Evolutionary conservation across 306 rosid genomes (phyloP), one percentile per base, ranked within the genome.

Genomic region (Lathyrus tuberosus): DNA sequence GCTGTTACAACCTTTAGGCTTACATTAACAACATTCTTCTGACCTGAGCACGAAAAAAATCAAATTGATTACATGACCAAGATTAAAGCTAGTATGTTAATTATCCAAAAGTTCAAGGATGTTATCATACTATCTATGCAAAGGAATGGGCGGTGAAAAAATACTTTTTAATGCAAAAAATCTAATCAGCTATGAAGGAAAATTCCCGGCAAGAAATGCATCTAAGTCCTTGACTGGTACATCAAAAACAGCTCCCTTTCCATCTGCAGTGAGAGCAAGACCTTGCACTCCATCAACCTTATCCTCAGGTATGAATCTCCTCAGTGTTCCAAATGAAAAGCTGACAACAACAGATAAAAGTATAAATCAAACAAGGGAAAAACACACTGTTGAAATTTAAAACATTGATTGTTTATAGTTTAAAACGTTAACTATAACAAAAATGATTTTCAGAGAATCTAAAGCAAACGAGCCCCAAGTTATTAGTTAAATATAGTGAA

Each of bases 161-260:
- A 37, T 4, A 13, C 5, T 9, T 37, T 52, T 62, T 10, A 42
- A 54, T 10, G 35, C 52, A 1, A 20, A 69, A 38, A 47, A 54
- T 14, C 14, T 16, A 44, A 20, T 24, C 28, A 62, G 40, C 47
- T 18, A 46, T 18, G 2, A 43, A 41, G 40, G 6, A 48, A 47
- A 47, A 41, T 0, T 85, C 90, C 98, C 96, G 9, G 79, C 26
- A 62, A 93, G 86, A 77, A 70, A 93, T 20, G 74, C 1, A 64
- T 90, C 89, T 37, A 88, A 47, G 71, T 93, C 96, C 22, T 85
- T 87, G 59, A 87, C 86, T 24, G 89, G 75, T 12, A 93, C 96
- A 76, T 93, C 98, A 60, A 93, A 93, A 10, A 93, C 96, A 3
- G 91, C 97, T 72, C 98, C 91, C 41, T 15, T 79, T 63, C 94